phyloP scores from a whole-genome alignment of 129 eudicot species.

The Rutidosis leptorrhynchoides region DNA sequence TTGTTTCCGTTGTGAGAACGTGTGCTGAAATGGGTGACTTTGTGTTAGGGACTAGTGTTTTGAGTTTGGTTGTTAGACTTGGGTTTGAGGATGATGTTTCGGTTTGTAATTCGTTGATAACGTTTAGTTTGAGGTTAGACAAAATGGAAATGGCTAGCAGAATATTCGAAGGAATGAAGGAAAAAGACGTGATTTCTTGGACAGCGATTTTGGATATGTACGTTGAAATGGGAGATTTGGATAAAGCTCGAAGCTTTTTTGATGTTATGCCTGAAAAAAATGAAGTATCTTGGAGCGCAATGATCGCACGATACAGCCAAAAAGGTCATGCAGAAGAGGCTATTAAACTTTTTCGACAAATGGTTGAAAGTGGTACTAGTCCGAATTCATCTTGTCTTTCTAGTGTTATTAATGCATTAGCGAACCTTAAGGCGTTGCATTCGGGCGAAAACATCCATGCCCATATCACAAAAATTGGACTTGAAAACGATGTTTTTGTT shows the following conservation, averaged over 20 bases:
- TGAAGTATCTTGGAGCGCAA: conserved; percentile 80
- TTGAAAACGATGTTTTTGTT: conserved; percentile 39
- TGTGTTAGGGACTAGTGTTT: conserved; percentile 40
- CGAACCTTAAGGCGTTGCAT: conserved; percentile 45
- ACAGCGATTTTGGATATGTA: conserved; percentile 68
- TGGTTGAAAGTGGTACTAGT: conserved; percentile 37
- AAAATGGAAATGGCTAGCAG: conserved; percentile 39
- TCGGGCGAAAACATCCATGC: conserved; percentile 60
- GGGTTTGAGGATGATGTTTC: conserved; percentile 52
- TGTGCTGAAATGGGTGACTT: conserved; percentile 48
- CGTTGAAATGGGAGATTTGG: conserved; percentile 54
- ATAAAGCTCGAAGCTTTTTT: conserved; percentile 62
- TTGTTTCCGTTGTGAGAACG: conserved; percentile 49
- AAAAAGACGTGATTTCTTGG: conserved; percentile 80
- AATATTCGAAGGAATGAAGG: conserved; percentile 48
- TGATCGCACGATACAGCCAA: conserved; percentile 71
- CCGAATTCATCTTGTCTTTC: conserved; percentile 70
- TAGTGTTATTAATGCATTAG: conserved; percentile 51
- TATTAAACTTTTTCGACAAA: conserved; percentile 42
- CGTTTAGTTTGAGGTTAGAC: conserved; percentile 46
- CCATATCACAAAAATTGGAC: conserved; percentile 46
- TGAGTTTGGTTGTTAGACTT: conserved; percentile 44
- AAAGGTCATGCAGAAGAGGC: conserved; percentile 60
- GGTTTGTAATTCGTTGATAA: conserved; percentile 60
- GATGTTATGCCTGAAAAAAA: conserved; percentile 76